phyloP scores from a whole-genome alignment of 495 filamentous ascomycete species.

The Hypoxylon fuscum region DNA sequence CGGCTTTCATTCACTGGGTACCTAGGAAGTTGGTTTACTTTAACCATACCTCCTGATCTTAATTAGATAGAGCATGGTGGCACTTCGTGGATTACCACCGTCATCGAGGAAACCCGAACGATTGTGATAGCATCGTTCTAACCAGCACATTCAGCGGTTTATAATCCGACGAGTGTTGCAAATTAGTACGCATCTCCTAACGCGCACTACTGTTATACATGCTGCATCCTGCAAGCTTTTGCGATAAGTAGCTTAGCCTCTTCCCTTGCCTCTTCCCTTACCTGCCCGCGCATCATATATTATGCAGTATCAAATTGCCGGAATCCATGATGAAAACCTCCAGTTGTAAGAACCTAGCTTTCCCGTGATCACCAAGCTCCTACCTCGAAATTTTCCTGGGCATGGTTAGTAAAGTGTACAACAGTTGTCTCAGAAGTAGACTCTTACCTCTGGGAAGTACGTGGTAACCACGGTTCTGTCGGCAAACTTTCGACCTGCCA shows the following conservation, averaged over 20 bases:
- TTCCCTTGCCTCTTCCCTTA: no score
- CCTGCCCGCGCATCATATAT: conserved; percentile 6
- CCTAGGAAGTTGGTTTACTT: no score
- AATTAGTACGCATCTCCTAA: conserved; percentile 18
- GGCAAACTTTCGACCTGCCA: conserved; percentile 94
- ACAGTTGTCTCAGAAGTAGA: background rate
- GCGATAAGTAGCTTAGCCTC: conserved; percentile 8
- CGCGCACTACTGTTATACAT: conserved; percentile 27
- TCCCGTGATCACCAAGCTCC: conserved; percentile 71
- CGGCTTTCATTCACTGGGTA: no score
- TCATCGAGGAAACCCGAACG: conserved; percentile 8
- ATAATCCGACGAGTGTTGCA: conserved; percentile 3
- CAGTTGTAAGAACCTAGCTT: background rate
- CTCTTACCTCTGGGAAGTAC: conserved; percentile 86
- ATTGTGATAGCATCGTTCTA: conserved; percentile 19
- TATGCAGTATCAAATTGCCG: conserved; percentile 20
- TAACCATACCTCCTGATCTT: no score
- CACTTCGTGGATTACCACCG: background rate
- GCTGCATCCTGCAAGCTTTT: conserved; percentile 14
- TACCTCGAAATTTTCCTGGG: conserved; percentile 81
- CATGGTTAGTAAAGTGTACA: conserved; percentile 4
- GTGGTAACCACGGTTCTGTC: conserved; percentile 96
- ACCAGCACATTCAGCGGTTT: conserved; percentile 18
- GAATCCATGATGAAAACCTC: conserved; percentile 37
- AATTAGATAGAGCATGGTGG: no score